Evolutionary conservation across 2,329 filamentous ascomycete genomes (phyloP).

Genomic region (Leptosphaerulina australis): DNA sequence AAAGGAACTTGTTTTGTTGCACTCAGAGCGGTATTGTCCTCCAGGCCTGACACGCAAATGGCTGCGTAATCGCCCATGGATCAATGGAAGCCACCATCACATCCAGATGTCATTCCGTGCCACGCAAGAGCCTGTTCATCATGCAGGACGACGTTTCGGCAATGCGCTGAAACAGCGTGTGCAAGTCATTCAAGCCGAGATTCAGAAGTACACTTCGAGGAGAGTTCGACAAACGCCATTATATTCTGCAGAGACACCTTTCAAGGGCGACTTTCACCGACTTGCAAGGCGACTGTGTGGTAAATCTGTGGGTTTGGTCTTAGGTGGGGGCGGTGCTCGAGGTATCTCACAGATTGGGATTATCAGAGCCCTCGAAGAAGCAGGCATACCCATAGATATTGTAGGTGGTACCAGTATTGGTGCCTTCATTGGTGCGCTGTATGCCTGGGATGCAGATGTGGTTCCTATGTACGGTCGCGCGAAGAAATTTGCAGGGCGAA

Average conservation of each 20-base stretch:
- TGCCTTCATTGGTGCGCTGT: slow-evolving; percentile 91
- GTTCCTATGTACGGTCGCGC: slow-evolving; percentile 96
- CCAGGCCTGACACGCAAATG: slow-evolving; percentile 86
- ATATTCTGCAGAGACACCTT: slow-evolving; percentile 88
- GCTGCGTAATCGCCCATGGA: slow-evolving; percentile 90
- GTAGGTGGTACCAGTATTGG: slow-evolving; percentile 96
- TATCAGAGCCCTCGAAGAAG: slow-evolving; percentile 93
- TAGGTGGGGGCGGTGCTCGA: slow-evolving; percentile 90
- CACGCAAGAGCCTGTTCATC: slow-evolving; percentile 75
- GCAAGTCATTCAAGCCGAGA: slow-evolving; percentile 93
- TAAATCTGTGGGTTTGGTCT: slow-evolving; percentile 90
- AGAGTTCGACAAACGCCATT: slow-evolving; percentile 85
- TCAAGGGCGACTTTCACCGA: slow-evolving; percentile 96
- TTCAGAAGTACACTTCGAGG: slow-evolving; percentile 97
- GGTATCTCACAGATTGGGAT: slow-evolving; percentile 93
- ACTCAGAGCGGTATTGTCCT: slow-evolving; percentile 84
- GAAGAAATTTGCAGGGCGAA: slow-evolving; percentile 97
- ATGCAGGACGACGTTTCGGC: slow-evolving; percentile 77
- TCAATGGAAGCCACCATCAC: slow-evolving; percentile 96
- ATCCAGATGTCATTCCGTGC: slow-evolving; percentile 91
- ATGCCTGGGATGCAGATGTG: slow-evolving; percentile 93
- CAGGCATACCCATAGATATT: slow-evolving; percentile 93
- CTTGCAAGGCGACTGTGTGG: slow-evolving; percentile 88
- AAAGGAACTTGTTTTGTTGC: slow-evolving; percentile 88
- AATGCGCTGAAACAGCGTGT: slow-evolving; percentile 89